Conservation (phyloP, 1,139 yeast species). For the Groenewaldozyma sp. region DNA sequence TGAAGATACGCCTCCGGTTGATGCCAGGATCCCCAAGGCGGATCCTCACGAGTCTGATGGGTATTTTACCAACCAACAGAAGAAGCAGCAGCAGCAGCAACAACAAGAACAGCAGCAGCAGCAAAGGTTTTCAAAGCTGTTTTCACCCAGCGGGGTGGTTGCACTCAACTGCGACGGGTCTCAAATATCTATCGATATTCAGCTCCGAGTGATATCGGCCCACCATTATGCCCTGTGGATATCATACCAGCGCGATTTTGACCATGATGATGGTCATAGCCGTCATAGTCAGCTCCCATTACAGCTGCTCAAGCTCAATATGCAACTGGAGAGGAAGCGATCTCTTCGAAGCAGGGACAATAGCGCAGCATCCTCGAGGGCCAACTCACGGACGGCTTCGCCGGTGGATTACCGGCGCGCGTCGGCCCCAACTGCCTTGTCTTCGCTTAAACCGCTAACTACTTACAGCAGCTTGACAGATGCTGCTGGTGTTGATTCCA, state of each 20-base stretch:
- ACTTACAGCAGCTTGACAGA: not conserved
- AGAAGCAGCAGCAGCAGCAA: not conserved
- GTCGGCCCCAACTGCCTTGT: too few species aligned
- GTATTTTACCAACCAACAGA: not conserved
- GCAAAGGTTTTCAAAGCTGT: slow-evolving; percentile 14
- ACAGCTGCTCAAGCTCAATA: slow-evolving; percentile 30
- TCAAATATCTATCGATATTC: slow-evolving; percentile 59
- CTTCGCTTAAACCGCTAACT: too few species aligned
- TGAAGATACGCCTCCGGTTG: not conserved
- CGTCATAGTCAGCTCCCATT: slow-evolving; percentile 39
- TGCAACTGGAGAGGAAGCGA: not conserved
- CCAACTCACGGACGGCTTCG: not conserved
- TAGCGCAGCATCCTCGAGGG: not conserved
- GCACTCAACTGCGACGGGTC: slow-evolving; percentile 68
- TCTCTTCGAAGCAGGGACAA: not conserved
- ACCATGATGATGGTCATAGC: slow-evolving; percentile 9
- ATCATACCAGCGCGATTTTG: slow-evolving; percentile 52
- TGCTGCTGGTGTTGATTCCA: not conserved
- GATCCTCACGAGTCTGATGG: not conserved
- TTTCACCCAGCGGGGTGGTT: slow-evolving; percentile 41
- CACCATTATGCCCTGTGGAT: slow-evolving; percentile 70
- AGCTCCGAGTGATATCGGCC: slow-evolving; percentile 57
- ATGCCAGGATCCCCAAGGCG: not conserved
- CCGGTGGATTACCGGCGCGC: too few species aligned
- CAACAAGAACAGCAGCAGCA: slow-evolving; percentile 2